phyloP scores from a whole-genome alignment of 2,329 filamentous ascomycete genomes.

The Claviceps monticola region DNA sequence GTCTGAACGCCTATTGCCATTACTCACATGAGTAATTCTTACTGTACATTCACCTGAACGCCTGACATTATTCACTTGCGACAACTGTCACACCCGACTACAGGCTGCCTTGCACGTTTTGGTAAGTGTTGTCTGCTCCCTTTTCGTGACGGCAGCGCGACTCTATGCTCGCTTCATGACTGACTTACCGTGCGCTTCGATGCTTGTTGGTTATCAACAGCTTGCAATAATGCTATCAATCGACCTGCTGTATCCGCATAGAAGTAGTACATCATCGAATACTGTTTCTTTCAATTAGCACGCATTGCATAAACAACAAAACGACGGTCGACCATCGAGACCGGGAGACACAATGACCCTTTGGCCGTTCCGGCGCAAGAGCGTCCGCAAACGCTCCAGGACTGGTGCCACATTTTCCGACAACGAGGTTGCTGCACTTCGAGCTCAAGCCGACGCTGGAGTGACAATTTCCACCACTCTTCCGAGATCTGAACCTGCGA shows the following conservation, averaged over 20 bases:
- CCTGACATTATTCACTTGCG: not conserved
- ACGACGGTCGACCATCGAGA: not conserved
- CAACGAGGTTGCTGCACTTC: conserved; percentile 30
- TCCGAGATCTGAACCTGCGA: conserved; percentile 32
- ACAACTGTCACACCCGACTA: not conserved
- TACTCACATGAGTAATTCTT: no score
- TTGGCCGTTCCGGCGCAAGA: conserved; percentile 71
- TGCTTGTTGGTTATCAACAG: not conserved
- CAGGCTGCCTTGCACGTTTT: not conserved
- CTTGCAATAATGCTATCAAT: conserved; percentile 4
- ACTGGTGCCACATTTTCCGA: conserved; percentile 40
- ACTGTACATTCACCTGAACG: no score
- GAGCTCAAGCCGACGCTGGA: conserved; percentile 20
- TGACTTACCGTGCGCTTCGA: not conserved
- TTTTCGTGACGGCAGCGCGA: not conserved
- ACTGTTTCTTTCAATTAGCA: not conserved
- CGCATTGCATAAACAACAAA: not conserved
- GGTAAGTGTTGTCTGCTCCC: not conserved
- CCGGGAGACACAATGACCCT: conserved; percentile 47
- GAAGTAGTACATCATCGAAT: not conserved
- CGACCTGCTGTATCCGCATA: conserved; percentile 2
- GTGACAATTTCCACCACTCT: conserved; percentile 14
- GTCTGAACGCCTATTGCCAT: no score
- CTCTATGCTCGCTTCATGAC: not conserved
- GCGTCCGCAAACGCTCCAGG: conserved; percentile 46